These are phyloP conservation scores for Monilinia polystroma DNA, from an alignment of 2,329 filamentous ascomycete species.

Conservation along the genomic window DNA sequence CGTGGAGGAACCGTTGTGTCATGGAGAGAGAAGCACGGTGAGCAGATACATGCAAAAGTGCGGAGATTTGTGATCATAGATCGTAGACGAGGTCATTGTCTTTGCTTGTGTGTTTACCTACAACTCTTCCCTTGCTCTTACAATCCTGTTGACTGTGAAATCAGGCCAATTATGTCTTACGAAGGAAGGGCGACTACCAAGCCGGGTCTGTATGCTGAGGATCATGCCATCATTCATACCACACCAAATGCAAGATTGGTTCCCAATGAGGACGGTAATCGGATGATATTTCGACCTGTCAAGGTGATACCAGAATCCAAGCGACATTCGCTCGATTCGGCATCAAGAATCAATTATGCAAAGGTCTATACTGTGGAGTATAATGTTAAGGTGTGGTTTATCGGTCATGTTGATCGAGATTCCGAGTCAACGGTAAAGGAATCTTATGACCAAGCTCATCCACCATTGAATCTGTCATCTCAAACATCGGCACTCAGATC, in stretches of 20 bases:
- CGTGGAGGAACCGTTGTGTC: not conserved
- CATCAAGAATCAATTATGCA: conserved; percentile 35
- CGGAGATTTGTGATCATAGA: not conserved
- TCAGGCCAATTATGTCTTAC: conserved; percentile 25
- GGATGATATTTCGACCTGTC: conserved; percentile 23
- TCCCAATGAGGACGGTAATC: conserved; percentile 3
- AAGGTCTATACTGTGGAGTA: conserved; percentile 39
- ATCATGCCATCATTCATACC: conserved; percentile 22
- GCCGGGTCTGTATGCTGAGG: conserved; percentile 19
- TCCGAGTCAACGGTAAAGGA: not conserved
- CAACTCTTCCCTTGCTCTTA: no score
- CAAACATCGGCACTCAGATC: not conserved
- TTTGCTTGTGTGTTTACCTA: conserved; percentile 1
- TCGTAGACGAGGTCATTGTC: not conserved
- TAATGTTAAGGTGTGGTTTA: conserved; percentile 33
- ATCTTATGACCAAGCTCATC: not conserved
- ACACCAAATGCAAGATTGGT: not conserved
- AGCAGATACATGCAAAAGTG: not conserved
- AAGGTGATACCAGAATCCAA: conserved; percentile 7
- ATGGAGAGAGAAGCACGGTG: not conserved
- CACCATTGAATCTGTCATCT: not conserved
- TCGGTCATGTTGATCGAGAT: conserved; percentile 26
- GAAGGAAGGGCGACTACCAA: conserved; percentile 24
- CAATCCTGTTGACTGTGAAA: not conserved
- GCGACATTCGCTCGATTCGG: conserved; percentile 22